phyloP scores from a whole-genome alignment of 176 grass and related monocot genomes.

The Aechmea fasciata region DNA sequence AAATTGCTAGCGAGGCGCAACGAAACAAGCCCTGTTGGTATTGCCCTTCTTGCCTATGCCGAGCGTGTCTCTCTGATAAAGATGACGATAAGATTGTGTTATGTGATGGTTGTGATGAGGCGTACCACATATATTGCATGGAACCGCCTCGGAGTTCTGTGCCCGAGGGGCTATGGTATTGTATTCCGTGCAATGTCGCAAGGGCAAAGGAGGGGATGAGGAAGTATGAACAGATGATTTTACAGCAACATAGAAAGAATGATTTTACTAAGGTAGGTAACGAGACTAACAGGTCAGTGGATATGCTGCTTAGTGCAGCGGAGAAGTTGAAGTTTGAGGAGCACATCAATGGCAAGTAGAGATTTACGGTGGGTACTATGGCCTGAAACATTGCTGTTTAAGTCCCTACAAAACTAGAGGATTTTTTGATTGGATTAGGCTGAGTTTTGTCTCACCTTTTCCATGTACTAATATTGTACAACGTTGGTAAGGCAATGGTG shows the following conservation, averaged over 20 bases:
- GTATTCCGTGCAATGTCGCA: constrained; percentile 39
- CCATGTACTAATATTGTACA: not conserved
- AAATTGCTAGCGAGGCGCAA: constrained; percentile 62
- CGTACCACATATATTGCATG: constrained; percentile 84
- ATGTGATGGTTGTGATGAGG: constrained; percentile 85
- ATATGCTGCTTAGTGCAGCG: not conserved
- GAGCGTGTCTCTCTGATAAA: constrained; percentile 58
- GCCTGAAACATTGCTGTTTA: not conserved
- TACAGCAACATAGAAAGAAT: constrained; percentile 30
- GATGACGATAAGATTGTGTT: constrained; percentile 64
- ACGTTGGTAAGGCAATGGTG: not conserved
- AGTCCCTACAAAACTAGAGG: not conserved
- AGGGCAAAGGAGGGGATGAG: constrained; percentile 47
- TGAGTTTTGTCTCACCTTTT: not conserved
- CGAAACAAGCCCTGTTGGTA: constrained; percentile 67
- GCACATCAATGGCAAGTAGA: not conserved
- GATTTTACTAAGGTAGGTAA: not conserved
- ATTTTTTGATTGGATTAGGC: not conserved
- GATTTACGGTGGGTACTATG: not conserved
- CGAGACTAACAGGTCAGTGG: not conserved
- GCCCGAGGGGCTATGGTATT: constrained; percentile 73
- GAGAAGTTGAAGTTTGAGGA: not conserved
- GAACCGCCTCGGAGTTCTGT: constrained; percentile 37
- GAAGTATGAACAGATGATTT: constrained; percentile 48
- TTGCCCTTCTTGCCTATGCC: constrained; percentile 89